Percentiles rank a stretch among this genome's conserved stretches.
Evolutionary conservation across 2,329 filamentous ascomycete species (phyloP).

Genomic region (Pseudocercospora musae): DNA sequence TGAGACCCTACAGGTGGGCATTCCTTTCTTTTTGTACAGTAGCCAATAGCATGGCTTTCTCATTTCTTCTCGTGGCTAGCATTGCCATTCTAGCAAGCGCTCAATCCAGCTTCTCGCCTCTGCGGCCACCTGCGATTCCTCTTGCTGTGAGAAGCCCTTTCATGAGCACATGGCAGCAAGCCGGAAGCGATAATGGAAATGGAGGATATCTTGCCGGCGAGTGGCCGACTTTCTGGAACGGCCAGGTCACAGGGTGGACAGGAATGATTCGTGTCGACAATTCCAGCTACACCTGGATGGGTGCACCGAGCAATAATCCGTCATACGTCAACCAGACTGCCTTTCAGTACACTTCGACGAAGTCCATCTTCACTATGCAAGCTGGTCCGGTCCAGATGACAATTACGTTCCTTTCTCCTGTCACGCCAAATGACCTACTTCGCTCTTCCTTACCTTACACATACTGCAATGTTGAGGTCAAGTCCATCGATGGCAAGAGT

Average conservation of each 20-base stretch:
- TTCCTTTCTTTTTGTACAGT: not conserved
- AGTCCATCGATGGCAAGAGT: constrained; percentile 57
- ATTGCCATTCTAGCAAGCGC: constrained; percentile 19
- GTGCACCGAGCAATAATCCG: constrained; percentile 40
- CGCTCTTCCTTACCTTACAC: constrained; percentile 65
- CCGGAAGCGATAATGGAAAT: constrained; percentile 58
- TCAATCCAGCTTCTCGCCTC: constrained; percentile 54
- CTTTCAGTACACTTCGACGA: constrained; percentile 68
- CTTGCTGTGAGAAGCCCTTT: constrained; percentile 73
- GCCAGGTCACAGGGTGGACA: constrained; percentile 60
- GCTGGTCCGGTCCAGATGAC: constrained; percentile 21
- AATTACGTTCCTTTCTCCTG: constrained; percentile 10
- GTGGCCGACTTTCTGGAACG: constrained; percentile 59
- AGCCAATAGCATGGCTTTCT: constrained; percentile 13
- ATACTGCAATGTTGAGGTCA: constrained; percentile 63
- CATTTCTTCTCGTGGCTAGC: constrained; percentile 14
- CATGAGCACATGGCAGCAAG: constrained; percentile 64
- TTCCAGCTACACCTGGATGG: constrained; percentile 43
- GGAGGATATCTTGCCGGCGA: constrained; percentile 60
- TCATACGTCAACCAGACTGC: constrained; percentile 57
- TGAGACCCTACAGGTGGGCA: not conserved
- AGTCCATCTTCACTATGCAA: constrained; percentile 65
- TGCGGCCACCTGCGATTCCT: constrained; percentile 65
- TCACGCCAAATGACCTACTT: constrained; percentile 12
- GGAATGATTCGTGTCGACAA: constrained; percentile 66